These are phyloP conservation scores for Magnaporthiopsis rhizophila DNA, from an alignment of 2,329 filamentous ascomycete genomes.

Conservation along the genomic window DNA sequence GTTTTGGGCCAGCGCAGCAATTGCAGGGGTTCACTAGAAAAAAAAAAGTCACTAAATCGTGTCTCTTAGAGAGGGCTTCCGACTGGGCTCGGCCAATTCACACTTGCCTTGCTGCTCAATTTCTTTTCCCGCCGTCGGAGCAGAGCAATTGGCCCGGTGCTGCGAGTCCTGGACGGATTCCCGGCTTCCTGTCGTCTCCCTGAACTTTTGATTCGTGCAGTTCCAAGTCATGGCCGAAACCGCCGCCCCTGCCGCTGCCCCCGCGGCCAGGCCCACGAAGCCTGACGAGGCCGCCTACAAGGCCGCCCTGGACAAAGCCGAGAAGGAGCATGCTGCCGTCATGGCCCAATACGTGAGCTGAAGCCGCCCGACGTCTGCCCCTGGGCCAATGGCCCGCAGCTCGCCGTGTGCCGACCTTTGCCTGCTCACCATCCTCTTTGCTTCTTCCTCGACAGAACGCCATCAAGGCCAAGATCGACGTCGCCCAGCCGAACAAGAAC, in stretches of 20 bases:
- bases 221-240: conserved; percentile 35
- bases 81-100: not conserved
- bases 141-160: not conserved
- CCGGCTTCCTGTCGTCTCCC: not conserved
- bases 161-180: not conserved
- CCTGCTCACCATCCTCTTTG: not conserved
- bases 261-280: conserved; percentile 63
- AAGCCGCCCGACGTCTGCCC: too few relatives aligned
- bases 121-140: not conserved
- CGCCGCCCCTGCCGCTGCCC: conserved; percentile 35
- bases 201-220: conserved; percentile 1
- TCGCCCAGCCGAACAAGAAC: conserved; percentile 63
- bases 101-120: not conserved
- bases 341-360: conserved; percentile 47
- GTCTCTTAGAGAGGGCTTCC: not conserved
- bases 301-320: conserved; percentile 65
- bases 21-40: not conserved
- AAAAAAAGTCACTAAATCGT: not conserved
- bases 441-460: conserved; percentile 54
- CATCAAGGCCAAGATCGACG: conserved; percentile 81
- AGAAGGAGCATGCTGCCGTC: conserved; percentile 76
- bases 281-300: conserved; percentile 84
- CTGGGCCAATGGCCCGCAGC: too few relatives aligned
- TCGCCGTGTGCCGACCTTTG: not conserved
- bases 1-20: not conserved